phyloP scores from a whole-genome alignment of 2,329 filamentous ascomycete species.

The Pseudogymnoascus sp. region DNA sequence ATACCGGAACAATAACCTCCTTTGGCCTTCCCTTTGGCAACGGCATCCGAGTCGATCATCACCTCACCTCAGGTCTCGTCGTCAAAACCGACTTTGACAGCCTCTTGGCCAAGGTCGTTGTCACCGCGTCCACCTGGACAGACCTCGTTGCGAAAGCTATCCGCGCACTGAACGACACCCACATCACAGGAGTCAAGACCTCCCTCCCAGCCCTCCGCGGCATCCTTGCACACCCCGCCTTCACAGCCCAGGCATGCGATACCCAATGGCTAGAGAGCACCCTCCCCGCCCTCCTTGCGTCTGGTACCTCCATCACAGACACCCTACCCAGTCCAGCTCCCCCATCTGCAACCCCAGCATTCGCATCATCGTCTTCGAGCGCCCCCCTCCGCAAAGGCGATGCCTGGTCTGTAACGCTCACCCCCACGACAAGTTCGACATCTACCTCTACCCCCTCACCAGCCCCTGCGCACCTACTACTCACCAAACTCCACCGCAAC shows the following conservation, averaged over 20 bases:
- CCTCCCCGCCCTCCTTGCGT: constrained; percentile 30
- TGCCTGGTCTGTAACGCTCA: constrained; percentile 46
- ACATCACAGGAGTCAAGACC: constrained; percentile 49
- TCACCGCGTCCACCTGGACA: constrained; percentile 42
- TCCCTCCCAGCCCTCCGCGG: constrained; percentile 48
- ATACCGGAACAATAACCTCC: constrained; percentile 50
- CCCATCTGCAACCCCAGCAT: constrained; percentile 11
- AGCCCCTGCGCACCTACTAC: constrained; percentile 42
- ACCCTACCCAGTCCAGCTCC: constrained; percentile 28
- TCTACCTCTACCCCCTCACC: constrained; percentile 17
- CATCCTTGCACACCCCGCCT: constrained; percentile 44
- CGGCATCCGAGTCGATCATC: constrained; percentile 41
- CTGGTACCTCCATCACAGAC: constrained; percentile 27
- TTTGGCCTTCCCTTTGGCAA: constrained; percentile 50
- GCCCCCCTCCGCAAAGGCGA: constrained; percentile 50
- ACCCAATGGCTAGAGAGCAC: constrained; percentile 51
- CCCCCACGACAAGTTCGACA: constrained; percentile 25
- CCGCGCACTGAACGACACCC: constrained; percentile 47
- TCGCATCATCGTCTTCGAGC: constrained; percentile 26
- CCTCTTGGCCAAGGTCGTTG: constrained; percentile 40
- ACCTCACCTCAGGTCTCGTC: constrained; percentile 33
- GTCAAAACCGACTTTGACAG: constrained; percentile 41
- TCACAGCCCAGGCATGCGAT: constrained; percentile 40
- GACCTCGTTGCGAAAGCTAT: constrained; percentile 44
- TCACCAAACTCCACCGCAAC: constrained; percentile 48